These are phyloP conservation scores for Apiospora aurea DNA, from an alignment of 2,329 filamentous ascomycete genomes.

Conservation along the genomic window DNA sequence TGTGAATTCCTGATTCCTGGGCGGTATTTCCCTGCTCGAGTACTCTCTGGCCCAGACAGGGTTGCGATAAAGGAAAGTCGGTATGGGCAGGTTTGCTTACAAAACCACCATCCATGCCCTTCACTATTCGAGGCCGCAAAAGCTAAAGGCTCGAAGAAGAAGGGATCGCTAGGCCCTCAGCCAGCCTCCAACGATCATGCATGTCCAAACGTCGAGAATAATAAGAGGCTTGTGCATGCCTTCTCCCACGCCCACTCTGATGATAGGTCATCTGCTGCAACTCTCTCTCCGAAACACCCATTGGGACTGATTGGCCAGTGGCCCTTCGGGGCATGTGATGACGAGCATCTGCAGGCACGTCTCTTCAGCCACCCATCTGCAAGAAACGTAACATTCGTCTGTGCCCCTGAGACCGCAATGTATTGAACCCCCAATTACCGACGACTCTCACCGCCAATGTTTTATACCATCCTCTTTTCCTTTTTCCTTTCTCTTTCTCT, in stretches of 20 bases:
- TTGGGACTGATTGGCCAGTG: not conserved
- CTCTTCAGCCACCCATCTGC: not conserved
- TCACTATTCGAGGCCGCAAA: not conserved
- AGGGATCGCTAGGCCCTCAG: not conserved
- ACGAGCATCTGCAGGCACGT: not conserved
- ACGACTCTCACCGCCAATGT: conserved; percentile 10
- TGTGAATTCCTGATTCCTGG: not conserved
- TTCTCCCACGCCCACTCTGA: not conserved
- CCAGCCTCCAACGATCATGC: not conserved
- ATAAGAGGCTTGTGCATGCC: not conserved
- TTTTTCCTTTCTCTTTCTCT: not conserved
- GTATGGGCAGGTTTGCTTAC: not conserved
- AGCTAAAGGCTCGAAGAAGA: conserved; percentile 11
- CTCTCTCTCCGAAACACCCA: not conserved
- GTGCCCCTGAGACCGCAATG: conserved; percentile 13
- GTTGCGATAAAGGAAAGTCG: no score
- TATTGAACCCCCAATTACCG: conserved; percentile 16
- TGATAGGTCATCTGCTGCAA: not conserved
- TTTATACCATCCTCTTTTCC: not conserved
- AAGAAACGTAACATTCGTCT: conserved; percentile 15
- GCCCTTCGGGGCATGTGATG: not conserved
- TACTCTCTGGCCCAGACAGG: not conserved
- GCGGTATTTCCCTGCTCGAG: not conserved
- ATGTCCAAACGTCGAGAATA: not conserved
- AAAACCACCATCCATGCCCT: not conserved